Evolutionary conservation across 305 asterid genomes (phyloP), one percentile per base, ranked within the genome.

Genomic region (Striga hermonthica): DNA sequence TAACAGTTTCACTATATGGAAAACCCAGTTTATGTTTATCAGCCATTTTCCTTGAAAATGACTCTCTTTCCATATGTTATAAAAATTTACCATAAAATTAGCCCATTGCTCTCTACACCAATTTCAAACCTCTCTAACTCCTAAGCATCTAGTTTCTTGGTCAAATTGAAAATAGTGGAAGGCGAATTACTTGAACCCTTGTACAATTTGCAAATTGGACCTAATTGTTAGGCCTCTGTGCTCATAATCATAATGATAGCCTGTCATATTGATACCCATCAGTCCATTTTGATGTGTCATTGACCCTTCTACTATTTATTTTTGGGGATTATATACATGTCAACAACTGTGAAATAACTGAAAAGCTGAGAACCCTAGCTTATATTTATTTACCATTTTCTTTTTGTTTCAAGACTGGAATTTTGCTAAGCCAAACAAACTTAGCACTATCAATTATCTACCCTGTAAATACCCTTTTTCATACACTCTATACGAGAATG

Each of bases 241-340:
- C 31, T 22, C 31, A 22, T 22, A 2, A 22, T 48, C 54, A 48
- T 48, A 15, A 48, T 48, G 13, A 12, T 15, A 48, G 16, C 54
- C 54, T 44, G 13, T 48, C 54, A 48, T 22, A 11, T 11, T 48
- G 54, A n/a, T 22, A 48, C 54, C 56, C 56, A 14, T 49, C 56
- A 12, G 7, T 45, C 52, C 6, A 45, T 45, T n/a, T 45, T 8
- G 14, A 45, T 45, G 52, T 49, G 13, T 14, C 31, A 14, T 22
- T 4, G 56, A 49, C 28, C 56, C 16, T 13, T n/a, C 56, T 9
- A 49, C 56, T 49, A 49, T 13, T 16, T 16, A 49, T 49, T 49
- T 12, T 14, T 9, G 7, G 9, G 9, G 5, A 14, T 49, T 15
- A 12, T 49, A 49, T 11, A 49, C 56, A 12, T 49, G 6, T 49